A percentile compares a stretch with the other conserved stretches of the same genome.
Evolutionary conservation across 306 rosid species (phyloP).

Genomic region (Inga laurina): DNA sequence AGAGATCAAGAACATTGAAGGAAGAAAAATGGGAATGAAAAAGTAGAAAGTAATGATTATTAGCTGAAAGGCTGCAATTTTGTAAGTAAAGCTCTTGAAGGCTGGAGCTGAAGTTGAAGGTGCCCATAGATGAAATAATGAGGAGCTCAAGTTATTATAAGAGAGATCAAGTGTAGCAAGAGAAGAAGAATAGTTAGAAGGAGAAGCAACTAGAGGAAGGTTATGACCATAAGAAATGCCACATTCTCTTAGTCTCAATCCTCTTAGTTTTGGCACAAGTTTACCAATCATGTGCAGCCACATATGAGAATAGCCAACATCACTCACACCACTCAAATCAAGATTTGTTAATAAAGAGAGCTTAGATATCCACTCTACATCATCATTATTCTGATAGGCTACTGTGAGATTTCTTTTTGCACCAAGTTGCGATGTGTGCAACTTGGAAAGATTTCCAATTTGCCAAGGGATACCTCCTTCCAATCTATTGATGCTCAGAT

Average conservation of each 20-base stretch:
- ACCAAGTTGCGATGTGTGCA: neutral
- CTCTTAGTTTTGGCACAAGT: neutral
- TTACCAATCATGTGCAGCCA: neutral
- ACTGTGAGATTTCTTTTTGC: neutral
- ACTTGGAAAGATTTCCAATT: neutral
- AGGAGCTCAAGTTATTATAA: neutral
- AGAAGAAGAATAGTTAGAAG: neutral
- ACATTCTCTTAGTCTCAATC: neutral
- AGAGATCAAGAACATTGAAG: constrained; percentile 12
- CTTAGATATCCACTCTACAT: neutral
- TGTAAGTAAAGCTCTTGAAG: neutral
- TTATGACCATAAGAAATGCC: neutral
- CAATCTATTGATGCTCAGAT: neutral
- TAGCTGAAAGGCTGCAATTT: neutral
- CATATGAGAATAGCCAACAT: neutral
- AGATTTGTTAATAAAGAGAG: neutral
- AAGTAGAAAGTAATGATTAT: neutral
- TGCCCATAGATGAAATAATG: neutral
- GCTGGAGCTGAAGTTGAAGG: neutral
- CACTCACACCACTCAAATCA: neutral
- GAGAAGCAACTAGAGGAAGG: neutral
- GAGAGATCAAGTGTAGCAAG: neutral
- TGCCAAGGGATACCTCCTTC: constrained; percentile 1
- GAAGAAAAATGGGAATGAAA: neutral
- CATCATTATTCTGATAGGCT: neutral